These are phyloP conservation scores for Xylariaceae sp. DNA, from an alignment of 2,329 filamentous ascomycete species.

Conservation along the genomic window DNA sequence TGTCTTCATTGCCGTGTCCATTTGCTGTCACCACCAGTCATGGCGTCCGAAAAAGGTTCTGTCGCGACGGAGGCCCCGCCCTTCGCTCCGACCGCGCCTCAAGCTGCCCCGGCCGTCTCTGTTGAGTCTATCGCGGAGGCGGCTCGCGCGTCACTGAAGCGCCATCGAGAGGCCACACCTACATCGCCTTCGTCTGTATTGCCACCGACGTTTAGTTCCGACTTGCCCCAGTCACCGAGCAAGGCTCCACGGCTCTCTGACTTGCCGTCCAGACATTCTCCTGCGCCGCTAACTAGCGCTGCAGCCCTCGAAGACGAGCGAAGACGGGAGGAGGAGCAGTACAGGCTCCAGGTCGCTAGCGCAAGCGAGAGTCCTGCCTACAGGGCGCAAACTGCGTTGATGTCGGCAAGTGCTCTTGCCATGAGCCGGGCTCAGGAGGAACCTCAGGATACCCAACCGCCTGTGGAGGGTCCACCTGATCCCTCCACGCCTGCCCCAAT, in stretches of 20 bases:
- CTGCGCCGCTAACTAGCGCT: slow-evolving; percentile 47
- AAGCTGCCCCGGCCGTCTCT: slow-evolving; percentile 35
- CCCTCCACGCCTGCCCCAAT: slow-evolving; percentile 23
- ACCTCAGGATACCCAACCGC: slow-evolving; percentile 44
- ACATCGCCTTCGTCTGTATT: slow-evolving; percentile 33
- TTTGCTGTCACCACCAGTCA: slow-evolving; percentile 31
- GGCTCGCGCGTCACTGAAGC: slow-evolving; percentile 40
- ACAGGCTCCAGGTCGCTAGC: slow-evolving; percentile 38
- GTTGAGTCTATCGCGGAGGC: slow-evolving; percentile 40
- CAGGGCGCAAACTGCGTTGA: slow-evolving; percentile 47
- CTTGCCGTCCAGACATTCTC: slow-evolving; percentile 39
- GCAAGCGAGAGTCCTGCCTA: slow-evolving; percentile 52
- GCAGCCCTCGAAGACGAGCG: slow-evolving; percentile 51
- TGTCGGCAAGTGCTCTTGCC: slow-evolving; percentile 47
- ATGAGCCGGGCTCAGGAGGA: slow-evolving; percentile 54
- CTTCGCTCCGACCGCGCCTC: slow-evolving; percentile 32
- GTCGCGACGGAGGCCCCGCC: slow-evolving; percentile 49
- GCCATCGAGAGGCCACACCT: slow-evolving; percentile 45
- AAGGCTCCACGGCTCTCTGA: slow-evolving; percentile 48
- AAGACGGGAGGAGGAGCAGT: slow-evolving; percentile 43
- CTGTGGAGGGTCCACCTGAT: slow-evolving; percentile 16
- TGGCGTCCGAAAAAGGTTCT: slow-evolving; percentile 51
- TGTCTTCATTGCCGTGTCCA: slow-evolving; percentile 23
- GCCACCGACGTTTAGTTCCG: slow-evolving; percentile 32
- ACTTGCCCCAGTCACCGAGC: slow-evolving; percentile 49